Base-by-base conservation (phyloP, 176 grass and related monocot genomes). In the Rhynchospora pubera region DNA sequence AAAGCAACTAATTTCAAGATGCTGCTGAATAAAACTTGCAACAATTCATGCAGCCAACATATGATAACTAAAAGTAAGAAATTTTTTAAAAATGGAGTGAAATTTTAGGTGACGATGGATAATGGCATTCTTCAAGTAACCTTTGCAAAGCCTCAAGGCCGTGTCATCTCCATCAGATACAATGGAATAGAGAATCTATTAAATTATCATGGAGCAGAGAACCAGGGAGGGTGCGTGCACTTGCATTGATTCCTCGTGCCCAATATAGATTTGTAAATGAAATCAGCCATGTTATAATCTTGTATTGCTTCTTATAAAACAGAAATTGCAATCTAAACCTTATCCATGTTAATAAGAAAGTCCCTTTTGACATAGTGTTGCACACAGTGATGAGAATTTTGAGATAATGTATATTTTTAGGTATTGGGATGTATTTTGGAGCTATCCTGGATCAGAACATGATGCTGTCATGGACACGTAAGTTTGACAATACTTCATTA, bases 401-500 rank as follows among this genome's bases (percentile, higher is more conserved):
- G 30, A 62, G 23, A 43, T 69, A 22, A 57, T 84, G 26, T 10
- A 65, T 34, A 55, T 34, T 77, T 39, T 75, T 89, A 96, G 93
- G 85, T 92, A 96, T 13, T 96, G 90, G 93, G 79, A 96, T 43
- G 8, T 92, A 53, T 55, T 76, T 5, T 96, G 93, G 93, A 87
- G 61, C 78, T n/a, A n/a, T n/a, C 86, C 85, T 0, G 79, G 58
- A 18, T 84, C 85, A 1, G 70, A 71, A 19, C 84, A 32, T 75
- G 62, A n/a, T 85, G 84, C 79, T 48, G 13, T 73, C 42, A 67
- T 84, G 22, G 75, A 90, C n/a, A 56, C 23, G 93, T 96, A 63
- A 79, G 22, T 56, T 39, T 39, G 34, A 39, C 2, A 39, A 39
- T 39, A 39, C 18, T 47, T 47, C 18, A 48, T 0, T 0, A 71